Evolutionary conservation across 768 basidiomycete genomes (phyloP).

Genomic region (Amanita pallidorosea): DNA sequence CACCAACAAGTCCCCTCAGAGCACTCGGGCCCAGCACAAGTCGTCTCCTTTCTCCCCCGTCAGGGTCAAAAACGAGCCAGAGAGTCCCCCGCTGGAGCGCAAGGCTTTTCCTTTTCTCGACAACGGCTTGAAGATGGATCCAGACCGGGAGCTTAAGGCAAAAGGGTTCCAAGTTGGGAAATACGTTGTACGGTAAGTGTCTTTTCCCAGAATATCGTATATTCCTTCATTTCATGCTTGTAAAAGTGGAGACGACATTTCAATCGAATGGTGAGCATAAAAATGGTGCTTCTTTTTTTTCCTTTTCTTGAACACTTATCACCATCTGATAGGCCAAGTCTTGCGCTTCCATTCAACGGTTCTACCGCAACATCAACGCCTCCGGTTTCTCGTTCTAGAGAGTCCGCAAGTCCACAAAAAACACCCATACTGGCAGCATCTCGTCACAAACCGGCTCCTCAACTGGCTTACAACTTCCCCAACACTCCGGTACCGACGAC

Average conservation of each 20-base stretch:
- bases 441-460: neutral
- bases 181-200: neutral
- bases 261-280: conserved; percentile 1
- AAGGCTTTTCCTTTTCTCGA: conserved; percentile 1
- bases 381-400: too few relatives aligned
- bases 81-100: conserved; percentile 1
- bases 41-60: neutral
- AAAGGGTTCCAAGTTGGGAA: neutral
- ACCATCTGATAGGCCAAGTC: neutral
- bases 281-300: too few relatives aligned
- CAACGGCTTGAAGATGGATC: neutral
- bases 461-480: neutral
- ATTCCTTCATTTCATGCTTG: neutral
- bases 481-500: neutral
- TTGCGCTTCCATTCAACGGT: neutral
- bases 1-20: neutral
- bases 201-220: neutral
- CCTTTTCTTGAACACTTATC: neutral
- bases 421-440: neutral
- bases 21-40: neutral
- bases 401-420: too few relatives aligned
- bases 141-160: neutral
- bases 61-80: neutral
- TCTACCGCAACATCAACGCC: too few relatives aligned
- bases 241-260: conserved; percentile 1